These are phyloP conservation scores for Mortierella antarctica DNA, from an alignment of 192 early-diverging fungal species.

Conservation along the genomic window DNA sequence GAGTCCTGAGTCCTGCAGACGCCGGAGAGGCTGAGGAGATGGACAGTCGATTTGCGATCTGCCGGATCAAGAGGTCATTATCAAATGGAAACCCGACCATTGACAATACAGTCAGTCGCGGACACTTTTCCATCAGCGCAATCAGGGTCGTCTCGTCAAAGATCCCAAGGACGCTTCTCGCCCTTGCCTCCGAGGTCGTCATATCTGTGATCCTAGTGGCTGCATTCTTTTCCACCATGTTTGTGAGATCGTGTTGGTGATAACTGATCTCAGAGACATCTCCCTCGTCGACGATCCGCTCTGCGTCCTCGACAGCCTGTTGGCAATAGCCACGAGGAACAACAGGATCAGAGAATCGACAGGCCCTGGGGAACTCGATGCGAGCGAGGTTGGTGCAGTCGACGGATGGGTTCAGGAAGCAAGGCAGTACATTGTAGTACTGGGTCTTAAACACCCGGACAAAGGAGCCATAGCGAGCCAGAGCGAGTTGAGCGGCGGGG, in stretches of 20 bases:
- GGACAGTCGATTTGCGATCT: conserved; percentile 11
- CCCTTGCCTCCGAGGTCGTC: background rate
- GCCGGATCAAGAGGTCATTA: conserved; percentile 20
- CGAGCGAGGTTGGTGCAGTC: conserved; percentile 6
- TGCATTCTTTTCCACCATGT: background rate
- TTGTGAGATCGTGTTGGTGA: background rate
- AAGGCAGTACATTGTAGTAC: conserved; percentile 14
- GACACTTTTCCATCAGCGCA: conserved; percentile 17
- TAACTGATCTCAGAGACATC: background rate
- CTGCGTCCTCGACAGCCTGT: background rate
- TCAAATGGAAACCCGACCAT: conserved; percentile 37
- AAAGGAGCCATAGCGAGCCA: conserved; percentile 4
- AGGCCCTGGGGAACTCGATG: conserved; percentile 16
- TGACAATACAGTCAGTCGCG: conserved; percentile 7
- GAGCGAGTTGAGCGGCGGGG: background rate
- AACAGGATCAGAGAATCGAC: conserved; percentile 15
- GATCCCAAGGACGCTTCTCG: background rate
- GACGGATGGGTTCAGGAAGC: background rate
- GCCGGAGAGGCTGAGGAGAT: background rate
- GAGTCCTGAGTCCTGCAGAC: conserved; percentile 7
- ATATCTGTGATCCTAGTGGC: background rate
- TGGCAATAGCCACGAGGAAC: conserved; percentile 1
- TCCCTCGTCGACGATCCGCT: background rate
- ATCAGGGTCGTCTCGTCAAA: conserved; percentile 23
- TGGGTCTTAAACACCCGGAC: conserved; percentile 17